A percentile compares a stretch with the other conserved stretches of the same genome.
Conservation (phyloP, 176 grass and related monocot genomes). For the Guadua angustifolia region DNA sequence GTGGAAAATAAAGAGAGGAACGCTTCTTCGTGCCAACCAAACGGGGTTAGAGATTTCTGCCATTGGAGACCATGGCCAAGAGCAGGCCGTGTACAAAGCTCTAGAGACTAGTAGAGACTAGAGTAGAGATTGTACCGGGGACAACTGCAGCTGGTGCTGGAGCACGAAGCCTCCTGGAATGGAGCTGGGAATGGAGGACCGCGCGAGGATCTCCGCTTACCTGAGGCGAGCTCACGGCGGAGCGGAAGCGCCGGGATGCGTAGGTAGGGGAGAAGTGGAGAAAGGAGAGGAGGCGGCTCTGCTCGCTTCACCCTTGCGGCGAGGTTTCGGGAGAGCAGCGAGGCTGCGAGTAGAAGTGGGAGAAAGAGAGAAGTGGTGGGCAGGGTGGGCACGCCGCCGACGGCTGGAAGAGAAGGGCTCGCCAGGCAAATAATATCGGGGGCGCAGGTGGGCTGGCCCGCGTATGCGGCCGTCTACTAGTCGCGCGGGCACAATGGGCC, state of each 20-base stretch:
- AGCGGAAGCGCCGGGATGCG: background rate
- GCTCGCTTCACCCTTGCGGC: background rate
- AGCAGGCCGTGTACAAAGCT: background rate
- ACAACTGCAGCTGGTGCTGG: slow-evolving; percentile 13
- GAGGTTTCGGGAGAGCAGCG: slow-evolving; percentile 31
- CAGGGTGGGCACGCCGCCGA: background rate
- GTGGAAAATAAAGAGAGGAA: background rate
- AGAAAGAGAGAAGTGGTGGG: slow-evolving; percentile 2
- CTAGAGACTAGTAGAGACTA: background rate
- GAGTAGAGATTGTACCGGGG: background rate
- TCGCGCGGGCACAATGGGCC: too few relatives aligned
- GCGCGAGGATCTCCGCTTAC: slow-evolving; percentile 9
- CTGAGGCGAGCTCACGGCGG: background rate
- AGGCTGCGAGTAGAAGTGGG: background rate
- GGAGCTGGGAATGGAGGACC: slow-evolving; percentile 28
- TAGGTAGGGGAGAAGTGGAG: background rate
- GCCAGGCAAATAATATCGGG: slow-evolving; percentile 5
- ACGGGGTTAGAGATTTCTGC: background rate
- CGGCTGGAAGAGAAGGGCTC: background rate
- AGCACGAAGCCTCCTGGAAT: background rate
- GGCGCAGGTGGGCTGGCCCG: background rate
- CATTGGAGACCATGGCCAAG: background rate
- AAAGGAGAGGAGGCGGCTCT: background rate
- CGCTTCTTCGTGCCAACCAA: background rate
- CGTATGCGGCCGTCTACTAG: too few relatives aligned